Base-by-base conservation (phyloP, 768 basidiomycete genomes). In the Exidia glandulosa region DNA sequence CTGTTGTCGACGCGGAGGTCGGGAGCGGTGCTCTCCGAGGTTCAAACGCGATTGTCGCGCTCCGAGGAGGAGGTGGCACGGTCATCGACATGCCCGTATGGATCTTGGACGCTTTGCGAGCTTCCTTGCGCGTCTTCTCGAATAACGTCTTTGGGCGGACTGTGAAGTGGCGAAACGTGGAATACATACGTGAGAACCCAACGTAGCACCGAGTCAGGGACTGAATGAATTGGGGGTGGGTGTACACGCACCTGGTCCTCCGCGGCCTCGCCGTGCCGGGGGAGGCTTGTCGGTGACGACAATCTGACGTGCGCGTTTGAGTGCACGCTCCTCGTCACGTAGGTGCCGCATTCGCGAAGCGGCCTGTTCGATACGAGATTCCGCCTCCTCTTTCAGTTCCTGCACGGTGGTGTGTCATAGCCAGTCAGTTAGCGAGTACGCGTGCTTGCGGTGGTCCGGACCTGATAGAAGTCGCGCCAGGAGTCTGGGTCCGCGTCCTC, bases 231-330 rank as follows among this genome's bases (percentile, higher is more conserved):
- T 6, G 9, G 47, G 47, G 19, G 9, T 5, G 9, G 47, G n/a
- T 9, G 47, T 23, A 48, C 19, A 16, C 25, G 47, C 9, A 48
- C 19, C 9, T 48, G 19, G 9, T 27, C 19, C 47, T 23, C 66
- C 72, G 58, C 79, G 81, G 33, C 76, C 65, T 57, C 88, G 85
- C 72, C 88, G 90, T 31, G 77, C 64, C 25, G 82, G 84, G 30
- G 87, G 87, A 14, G 87, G 64, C 63, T 75, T 79, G 70, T 88
- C 86, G 19, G 87, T 90, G 57, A 84, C 66, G 69, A 88, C 90
- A 61, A 92, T 80, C 71, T 86, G 84, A 61, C 83, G 79, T 70
- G 87, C 86, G 70, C 79, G 88, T 75, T 86, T 90, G 63, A 83
- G 84, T 67, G 86, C 83, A 36, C 85, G 86, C 12, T 80, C 85